phyloP scores from a whole-genome alignment of 2,329 filamentous ascomycete species.

The Exophiala oligosperma region DNA sequence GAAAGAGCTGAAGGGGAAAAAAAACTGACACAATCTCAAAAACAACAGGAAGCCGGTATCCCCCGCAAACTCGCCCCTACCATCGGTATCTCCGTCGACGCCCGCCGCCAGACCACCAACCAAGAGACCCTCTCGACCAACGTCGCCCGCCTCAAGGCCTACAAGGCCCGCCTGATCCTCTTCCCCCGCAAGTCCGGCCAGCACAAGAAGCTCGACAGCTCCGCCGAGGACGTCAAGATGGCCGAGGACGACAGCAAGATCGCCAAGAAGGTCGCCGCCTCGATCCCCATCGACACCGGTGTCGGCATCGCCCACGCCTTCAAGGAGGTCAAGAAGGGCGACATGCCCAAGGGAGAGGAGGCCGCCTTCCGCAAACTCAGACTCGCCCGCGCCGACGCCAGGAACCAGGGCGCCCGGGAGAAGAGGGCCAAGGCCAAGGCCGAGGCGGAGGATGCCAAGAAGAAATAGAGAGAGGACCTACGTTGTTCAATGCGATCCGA shows the following conservation, averaged over 20 bases:
- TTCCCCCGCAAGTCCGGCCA: constrained; percentile 95
- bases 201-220: constrained; percentile 87
- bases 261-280: constrained; percentile 54
- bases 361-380: constrained; percentile 86
- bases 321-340: constrained; percentile 77
- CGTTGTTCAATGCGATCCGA: not conserved
- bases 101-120: constrained; percentile 94
- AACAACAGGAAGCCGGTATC: constrained; percentile 81
- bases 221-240: constrained; percentile 77
- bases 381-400: constrained; percentile 77
- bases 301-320: constrained; percentile 55
- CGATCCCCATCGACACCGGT: constrained; percentile 72
- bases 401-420: constrained; percentile 79
- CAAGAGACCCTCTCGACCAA: constrained; percentile 94
- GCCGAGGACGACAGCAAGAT: constrained; percentile 60
- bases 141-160: constrained; percentile 96
- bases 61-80: constrained; percentile 91
- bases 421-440: constrained; percentile 88
- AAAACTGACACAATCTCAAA: too few species aligned
- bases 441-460: constrained; percentile 61
- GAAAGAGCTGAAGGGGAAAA: too few species aligned
- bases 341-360: constrained; percentile 76
- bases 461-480: constrained; percentile 41
- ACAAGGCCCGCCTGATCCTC: constrained; percentile 93
- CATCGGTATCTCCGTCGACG: constrained; percentile 95